Evolutionary conservation across 2,329 filamentous ascomycete genomes (phyloP).

Genomic region (Cladosporium sp.): DNA sequence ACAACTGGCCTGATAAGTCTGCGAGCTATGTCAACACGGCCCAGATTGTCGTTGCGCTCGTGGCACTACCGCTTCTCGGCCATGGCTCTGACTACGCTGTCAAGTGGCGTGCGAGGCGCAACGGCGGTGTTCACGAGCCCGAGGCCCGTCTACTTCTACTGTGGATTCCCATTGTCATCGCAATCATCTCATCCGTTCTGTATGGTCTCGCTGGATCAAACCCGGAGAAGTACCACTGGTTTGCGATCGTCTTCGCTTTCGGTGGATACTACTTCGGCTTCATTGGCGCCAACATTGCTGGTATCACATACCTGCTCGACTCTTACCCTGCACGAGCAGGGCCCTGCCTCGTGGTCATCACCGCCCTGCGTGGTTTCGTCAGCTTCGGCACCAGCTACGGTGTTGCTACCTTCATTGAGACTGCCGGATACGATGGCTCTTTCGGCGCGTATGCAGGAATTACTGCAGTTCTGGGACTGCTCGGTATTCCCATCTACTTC

Average conservation of each 20-base stretch:
- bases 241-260: conserved; percentile 29
- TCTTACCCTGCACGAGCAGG: conserved; percentile 48
- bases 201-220: conserved; percentile 39
- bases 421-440: conserved; percentile 38
- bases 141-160: conserved; percentile 43
- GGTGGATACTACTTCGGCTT: conserved; percentile 40
- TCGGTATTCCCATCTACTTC: conserved; percentile 37
- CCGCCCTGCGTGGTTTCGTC: conserved; percentile 50
- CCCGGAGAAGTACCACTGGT: conserved; percentile 31
- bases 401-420: conserved; percentile 39
- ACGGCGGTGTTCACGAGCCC: conserved; percentile 46
- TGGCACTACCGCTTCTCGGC: conserved; percentile 45
- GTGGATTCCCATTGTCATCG: conserved; percentile 43
- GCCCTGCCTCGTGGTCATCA: conserved; percentile 50
- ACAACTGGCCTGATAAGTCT: conserved; percentile 40
- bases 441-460: conserved; percentile 38
- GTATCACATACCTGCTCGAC: conserved; percentile 50
- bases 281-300: conserved; percentile 48
- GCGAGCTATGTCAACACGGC: conserved; percentile 43
- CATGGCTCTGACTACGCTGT: conserved; percentile 44
- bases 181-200: conserved; percentile 42
- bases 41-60: conserved; percentile 44
- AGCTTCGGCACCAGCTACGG: conserved; percentile 49
- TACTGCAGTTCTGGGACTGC: conserved; percentile 35
- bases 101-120: conserved; percentile 41